Evolutionary conservation across 163 green algal species (phyloP).

Genomic region (Coccomyxa subellipsoidea): DNA sequence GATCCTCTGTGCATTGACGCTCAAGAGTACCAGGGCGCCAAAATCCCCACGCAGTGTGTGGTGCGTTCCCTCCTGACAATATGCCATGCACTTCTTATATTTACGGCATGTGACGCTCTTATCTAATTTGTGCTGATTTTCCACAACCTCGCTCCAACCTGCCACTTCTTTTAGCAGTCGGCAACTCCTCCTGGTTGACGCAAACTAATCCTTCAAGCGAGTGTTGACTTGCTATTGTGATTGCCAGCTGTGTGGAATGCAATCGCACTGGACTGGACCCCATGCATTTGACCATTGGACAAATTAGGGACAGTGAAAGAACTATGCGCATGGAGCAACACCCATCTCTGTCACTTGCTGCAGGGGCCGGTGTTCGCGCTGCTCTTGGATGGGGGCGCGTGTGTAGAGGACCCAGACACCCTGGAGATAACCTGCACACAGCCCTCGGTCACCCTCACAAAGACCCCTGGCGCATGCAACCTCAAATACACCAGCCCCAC

Average conservation of each 20-base stretch:
- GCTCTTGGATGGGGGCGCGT: background rate
- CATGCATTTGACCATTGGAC: no score
- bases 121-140: no score
- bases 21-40: background rate
- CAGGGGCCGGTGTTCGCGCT: background rate
- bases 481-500: background rate
- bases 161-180: no score
- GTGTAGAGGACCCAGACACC: background rate
- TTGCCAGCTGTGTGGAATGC: no score
- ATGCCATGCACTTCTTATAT: background rate
- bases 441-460: background rate
- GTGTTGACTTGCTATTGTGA: no score
- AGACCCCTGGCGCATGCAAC: conserved; percentile 2
- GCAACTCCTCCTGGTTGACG: no score
- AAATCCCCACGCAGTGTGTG: conserved; percentile 7
- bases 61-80: background rate
- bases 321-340: background rate
- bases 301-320: background rate
- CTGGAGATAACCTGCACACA: background rate
- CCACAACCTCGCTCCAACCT: no score
- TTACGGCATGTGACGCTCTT: no score
- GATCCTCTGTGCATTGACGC: background rate
- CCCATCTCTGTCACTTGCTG: background rate
- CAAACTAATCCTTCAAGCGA: no score
- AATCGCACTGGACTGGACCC: no score